A percentile compares a stretch with the other conserved stretches of the same genome.
phyloP scores from a whole-genome alignment of 2,329 filamentous ascomycete species.

The Ilyonectria sp. region DNA sequence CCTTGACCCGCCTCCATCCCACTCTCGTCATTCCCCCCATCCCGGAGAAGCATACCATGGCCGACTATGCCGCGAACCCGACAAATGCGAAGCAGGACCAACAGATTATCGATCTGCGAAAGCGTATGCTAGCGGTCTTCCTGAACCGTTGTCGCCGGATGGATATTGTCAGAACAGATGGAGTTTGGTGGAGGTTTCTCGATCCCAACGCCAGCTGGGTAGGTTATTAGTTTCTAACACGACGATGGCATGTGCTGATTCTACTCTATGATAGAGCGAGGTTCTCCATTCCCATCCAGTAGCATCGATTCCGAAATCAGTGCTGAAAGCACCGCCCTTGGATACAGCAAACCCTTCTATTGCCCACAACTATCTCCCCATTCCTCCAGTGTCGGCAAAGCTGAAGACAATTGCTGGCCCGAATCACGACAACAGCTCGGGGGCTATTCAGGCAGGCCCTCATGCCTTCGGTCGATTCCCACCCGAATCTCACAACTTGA shows the following conservation, averaged over 20 bases:
- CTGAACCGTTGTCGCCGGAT: conserved; percentile 93
- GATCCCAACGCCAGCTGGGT: conserved; percentile 99
- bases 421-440: conserved; percentile 53
- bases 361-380: conserved; percentile 88
- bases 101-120: conserved; percentile 95
- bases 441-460: conserved; percentile 57
- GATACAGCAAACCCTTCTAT: conserved; percentile 93
- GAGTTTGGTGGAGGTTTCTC: conserved; percentile 97
- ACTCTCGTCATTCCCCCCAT: conserved; percentile 97
- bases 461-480: conserved; percentile 87
- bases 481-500: conserved; percentile 80
- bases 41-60: conserved; percentile 98
- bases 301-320: conserved; percentile 92
- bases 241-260: conserved; percentile 37
- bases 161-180: conserved; percentile 92
- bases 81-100: conserved; percentile 98
- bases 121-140: conserved; percentile 97
- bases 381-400: conserved; percentile 89
- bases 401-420: conserved; percentile 73
- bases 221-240: conserved; percentile 48
- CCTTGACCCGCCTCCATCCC: conserved; percentile 91
- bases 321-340: conserved; percentile 94
- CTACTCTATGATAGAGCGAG: conserved; percentile 75
- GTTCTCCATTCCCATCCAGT: conserved; percentile 95
- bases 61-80: conserved; percentile 97